Conservation (phyloP, 2,329 filamentous ascomycete genomes). For the Cordyceps cateniannulata region DNA sequence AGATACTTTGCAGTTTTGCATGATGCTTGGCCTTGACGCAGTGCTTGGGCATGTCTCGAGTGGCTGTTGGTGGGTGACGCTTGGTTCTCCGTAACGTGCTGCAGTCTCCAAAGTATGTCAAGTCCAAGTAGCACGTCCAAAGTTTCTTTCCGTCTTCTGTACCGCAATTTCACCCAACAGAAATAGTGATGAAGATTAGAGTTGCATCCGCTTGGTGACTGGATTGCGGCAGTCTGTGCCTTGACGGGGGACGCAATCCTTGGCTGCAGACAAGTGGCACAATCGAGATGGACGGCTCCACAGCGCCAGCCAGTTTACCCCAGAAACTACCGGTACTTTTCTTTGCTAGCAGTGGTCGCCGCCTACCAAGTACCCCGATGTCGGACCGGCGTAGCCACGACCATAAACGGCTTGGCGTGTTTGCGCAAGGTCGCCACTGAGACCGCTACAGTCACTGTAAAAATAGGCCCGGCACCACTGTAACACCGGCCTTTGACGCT, state of each 20-base stretch:
- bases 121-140: no score
- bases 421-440: background rate
- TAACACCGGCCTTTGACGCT: background rate
- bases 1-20: no score
- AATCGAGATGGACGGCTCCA: constrained; percentile 7
- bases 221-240: constrained; percentile 1
- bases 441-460: background rate
- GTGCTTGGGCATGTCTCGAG: no score
- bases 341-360: background rate
- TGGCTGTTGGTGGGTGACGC: no score
- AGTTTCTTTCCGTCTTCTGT: no score
- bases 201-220: background rate
- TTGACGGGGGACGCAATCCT: background rate
- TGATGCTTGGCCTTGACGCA: no score
- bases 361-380: background rate
- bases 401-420: background rate
- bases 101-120: no score
- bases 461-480: background rate
- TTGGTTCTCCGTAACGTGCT: no score
- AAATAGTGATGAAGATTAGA: no score
- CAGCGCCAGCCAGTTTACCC: background rate
- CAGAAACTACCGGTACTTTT: background rate
- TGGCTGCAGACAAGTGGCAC: constrained; percentile 1
- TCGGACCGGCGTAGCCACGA: background rate
- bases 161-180: no score